A percentile compares a stretch with the other conserved stretches of the same genome.
phyloP scores from a whole-genome alignment of 108 stramenopile genomes.

The Bacterosira constricta region DNA sequence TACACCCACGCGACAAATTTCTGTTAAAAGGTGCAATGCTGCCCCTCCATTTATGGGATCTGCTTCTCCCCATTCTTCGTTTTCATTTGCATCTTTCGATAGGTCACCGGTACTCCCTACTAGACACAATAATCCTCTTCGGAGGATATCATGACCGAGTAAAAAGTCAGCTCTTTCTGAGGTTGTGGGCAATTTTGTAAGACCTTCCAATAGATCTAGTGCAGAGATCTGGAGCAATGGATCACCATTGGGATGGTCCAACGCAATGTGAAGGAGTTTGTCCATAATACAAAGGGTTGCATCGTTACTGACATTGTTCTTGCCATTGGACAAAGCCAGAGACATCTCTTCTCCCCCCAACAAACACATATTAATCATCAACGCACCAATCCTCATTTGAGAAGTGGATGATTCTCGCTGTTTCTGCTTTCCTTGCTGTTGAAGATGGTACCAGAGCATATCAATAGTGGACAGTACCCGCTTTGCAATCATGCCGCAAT shows the following conservation, averaged over 20 bases:
- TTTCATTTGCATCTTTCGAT: not conserved
- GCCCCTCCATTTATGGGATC: conserved; percentile 41
- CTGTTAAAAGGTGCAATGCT: conserved; percentile 35
- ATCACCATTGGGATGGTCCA: conserved; percentile 29
- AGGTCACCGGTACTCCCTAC: conserved; percentile 18
- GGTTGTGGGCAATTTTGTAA: not conserved
- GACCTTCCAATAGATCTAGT: conserved; percentile 38
- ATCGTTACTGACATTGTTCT: no score
- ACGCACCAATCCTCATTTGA: conserved; percentile 31
- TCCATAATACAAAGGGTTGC: conserved; percentile 20
- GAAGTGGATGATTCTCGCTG: conserved; percentile 17
- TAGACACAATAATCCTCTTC: conserved; percentile 28
- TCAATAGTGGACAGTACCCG: conserved; percentile 6
- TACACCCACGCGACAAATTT: conserved; percentile 44
- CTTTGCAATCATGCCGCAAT: conserved; percentile 1
- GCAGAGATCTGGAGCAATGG: conserved; percentile 41
- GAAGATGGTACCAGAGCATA: conserved; percentile 30
- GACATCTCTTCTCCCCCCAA: conserved; percentile 37
- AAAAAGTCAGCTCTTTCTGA: conserved; percentile 36
- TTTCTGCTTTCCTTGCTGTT: conserved; percentile 5
- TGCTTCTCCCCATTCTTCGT: conserved; percentile 13
- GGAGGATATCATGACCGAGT: conserved; percentile 20
- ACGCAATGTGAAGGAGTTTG: conserved; percentile 27
- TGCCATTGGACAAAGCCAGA: conserved; percentile 2
- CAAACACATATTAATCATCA: conserved; percentile 43